Evolutionary conservation across 192 early-diverging fungal genomes (phyloP).

Genomic region (Funneliformis geosporum): DNA sequence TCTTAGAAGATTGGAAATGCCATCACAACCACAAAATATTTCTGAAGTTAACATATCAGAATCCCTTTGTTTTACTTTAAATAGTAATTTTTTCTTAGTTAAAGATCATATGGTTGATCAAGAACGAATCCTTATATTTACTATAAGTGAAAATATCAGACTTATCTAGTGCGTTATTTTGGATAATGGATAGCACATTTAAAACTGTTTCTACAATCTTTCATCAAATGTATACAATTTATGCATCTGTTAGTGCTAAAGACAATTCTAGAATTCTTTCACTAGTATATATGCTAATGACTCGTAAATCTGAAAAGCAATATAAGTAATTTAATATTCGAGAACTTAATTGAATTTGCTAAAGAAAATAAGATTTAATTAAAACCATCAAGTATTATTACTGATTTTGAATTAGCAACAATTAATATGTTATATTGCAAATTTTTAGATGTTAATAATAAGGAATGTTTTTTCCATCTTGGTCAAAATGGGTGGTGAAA

Average conservation of each 20-base stretch:
- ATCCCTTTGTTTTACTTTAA: neutral
- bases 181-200: constrained; percentile 3
- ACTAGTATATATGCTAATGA: neutral
- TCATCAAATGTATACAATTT: neutral
- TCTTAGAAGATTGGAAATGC: neutral
- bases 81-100: neutral
- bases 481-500: neutral
- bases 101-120: neutral
- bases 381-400: neutral
- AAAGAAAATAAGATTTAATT: neutral
- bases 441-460: constrained; percentile 1
- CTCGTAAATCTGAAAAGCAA: neutral
- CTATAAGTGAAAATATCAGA: neutral
- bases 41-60: neutral
- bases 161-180: neutral
- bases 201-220: constrained; percentile 13
- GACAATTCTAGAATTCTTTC: neutral
- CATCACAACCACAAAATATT: neutral
- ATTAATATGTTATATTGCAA: neutral
- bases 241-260: neutral
- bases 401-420: constrained; percentile 10
- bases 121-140: constrained; percentile 6
- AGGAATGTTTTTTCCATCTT: constrained; percentile 5
- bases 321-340: neutral
- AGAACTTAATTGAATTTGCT: neutral